phyloP scores from a whole-genome alignment of 495 filamentous ascomycete genomes.

The Penicillium maclennaniae region DNA sequence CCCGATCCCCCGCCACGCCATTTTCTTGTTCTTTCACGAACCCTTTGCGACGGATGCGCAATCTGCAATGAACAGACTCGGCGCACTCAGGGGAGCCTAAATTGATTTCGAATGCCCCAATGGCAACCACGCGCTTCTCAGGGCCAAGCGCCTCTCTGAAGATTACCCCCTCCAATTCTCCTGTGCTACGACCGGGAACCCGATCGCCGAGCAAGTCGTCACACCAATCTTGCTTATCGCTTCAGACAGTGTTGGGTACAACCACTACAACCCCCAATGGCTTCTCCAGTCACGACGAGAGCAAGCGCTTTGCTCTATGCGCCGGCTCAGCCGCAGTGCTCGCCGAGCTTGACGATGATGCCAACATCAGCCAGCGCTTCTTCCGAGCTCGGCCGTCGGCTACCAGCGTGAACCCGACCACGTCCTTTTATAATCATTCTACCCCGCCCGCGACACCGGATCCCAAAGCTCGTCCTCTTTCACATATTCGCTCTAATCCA shows the following conservation, averaged over 20 bases:
- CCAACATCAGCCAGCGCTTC: conserved; percentile 75
- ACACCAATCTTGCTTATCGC: conserved; percentile 55
- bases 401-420: conserved; percentile 56
- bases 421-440: conserved; percentile 56
- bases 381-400: conserved; percentile 83
- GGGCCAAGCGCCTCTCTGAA: conserved; percentile 52
- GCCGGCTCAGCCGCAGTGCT: conserved; percentile 92
- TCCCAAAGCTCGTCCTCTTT: conserved; percentile 32
- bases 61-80: conserved; percentile 18
- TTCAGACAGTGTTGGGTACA: conserved; percentile 83
- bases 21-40: neutral
- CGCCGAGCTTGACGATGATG: conserved; percentile 70
- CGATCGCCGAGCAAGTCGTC: conserved; percentile 59
- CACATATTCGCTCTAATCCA: conserved; percentile 28
- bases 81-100: conserved; percentile 26
- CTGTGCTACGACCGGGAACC: conserved; percentile 56
- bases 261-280: conserved; percentile 80
- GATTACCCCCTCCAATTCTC: conserved; percentile 77
- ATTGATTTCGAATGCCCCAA: conserved; percentile 17
- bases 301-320: conserved; percentile 75
- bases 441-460: conserved; percentile 53
- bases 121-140: conserved; percentile 37
- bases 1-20: neutral
- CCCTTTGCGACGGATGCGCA: conserved; percentile 8
- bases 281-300: conserved; percentile 74